phyloP scores from a whole-genome alignment of 345 rosid genomes.

The Melaleuca alternifolia region DNA sequence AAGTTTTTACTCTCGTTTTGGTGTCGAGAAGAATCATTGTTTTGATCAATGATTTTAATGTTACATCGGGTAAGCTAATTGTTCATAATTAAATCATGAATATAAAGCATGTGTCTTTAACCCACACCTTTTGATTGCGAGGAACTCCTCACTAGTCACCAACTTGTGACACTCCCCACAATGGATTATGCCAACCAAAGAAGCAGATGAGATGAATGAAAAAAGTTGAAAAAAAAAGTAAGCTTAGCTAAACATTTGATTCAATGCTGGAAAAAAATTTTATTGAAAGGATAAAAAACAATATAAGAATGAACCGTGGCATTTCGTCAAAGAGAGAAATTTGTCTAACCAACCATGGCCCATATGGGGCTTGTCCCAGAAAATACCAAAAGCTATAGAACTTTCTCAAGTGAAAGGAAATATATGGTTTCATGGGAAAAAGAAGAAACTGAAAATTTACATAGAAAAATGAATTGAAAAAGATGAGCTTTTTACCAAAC shows the following conservation, averaged over 20 bases:
- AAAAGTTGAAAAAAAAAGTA: background rate
- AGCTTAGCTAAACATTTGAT: background rate
- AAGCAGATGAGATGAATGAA: background rate
- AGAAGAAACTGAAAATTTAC: background rate
- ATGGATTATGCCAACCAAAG: background rate
- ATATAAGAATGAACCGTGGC: background rate
- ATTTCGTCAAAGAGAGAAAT: background rate
- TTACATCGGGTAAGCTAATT: background rate
- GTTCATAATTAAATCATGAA: background rate
- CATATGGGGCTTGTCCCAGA: background rate
- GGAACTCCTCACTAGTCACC: background rate
- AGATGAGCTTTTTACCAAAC: background rate
- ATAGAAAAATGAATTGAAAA: background rate
- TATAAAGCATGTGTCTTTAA: background rate
- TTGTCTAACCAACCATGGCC: background rate
- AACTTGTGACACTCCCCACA: background rate
- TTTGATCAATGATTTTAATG: background rate
- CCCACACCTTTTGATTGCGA: background rate
- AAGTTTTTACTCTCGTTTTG: background rate
- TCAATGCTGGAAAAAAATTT: background rate
- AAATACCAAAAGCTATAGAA: background rate
- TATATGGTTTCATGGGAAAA: background rate
- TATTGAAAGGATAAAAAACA: background rate
- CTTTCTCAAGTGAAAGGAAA: background rate
- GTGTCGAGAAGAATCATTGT: background rate